Base-by-base conservation (phyloP, 176 grass and related monocot genomes). In the Aegilops sharonensis region DNA sequence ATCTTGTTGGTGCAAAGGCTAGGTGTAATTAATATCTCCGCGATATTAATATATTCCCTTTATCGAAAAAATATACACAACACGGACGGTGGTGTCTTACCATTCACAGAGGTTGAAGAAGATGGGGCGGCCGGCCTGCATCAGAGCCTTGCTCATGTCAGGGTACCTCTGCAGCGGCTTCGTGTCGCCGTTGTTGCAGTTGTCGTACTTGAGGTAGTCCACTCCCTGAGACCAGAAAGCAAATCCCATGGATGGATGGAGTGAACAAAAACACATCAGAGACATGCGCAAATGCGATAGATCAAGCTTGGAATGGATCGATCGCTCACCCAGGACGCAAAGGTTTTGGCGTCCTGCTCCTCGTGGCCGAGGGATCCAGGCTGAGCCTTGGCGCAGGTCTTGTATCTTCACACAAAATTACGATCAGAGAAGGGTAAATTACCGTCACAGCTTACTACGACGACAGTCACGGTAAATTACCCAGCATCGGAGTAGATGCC, bases 121-220 rank as follows among this genome's bases (percentile, higher is more conserved):
- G 80, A 96, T 99, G 0, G 90, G 77, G 23, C 85, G 86, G 14
- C 87, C 94, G 0, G 89, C 83, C 67, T 76, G 88, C 90, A 93
- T 94, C 34, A 99, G 60, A 31, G 97, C 97, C 68, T 65, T 87
- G 86, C 90, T 96, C 97, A 99, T 99, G 40, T 74, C 81, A 11
- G 97, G 97, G 79, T 96, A 99, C 89, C 97, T 89, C 66, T 90
- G 31, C 62, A 88, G 83, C 65, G 94, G 92, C 85, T 93, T 95
- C 59, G 82, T 20, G 76, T 92, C 87, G 30, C 88, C 94, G 80
- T 96, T 97, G 76, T 99, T 91, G 81, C 97, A 99, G 78, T 99
- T 99, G 76, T 96, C 97, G 56, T 99, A 94, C 90, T 96, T 99
- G 4, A 99, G 88, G 89, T 96, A 99, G 88, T 99, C 97, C 8